phyloP scores from a whole-genome alignment of 1,139 yeast genomes.

The Pichia sp. region DNA sequence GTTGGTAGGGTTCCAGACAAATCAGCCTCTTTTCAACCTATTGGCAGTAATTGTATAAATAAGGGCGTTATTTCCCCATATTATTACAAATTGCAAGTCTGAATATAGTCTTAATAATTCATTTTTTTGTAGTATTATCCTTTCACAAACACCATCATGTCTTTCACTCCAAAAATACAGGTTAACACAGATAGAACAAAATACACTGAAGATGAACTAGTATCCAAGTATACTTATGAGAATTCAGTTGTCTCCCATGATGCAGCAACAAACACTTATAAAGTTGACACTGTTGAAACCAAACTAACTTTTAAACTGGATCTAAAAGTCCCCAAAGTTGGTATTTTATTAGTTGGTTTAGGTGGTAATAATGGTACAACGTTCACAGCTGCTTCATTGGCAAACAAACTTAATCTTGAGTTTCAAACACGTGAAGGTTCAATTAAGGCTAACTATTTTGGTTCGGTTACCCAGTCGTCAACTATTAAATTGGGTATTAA shows the following conservation, averaged over 20 bases:
- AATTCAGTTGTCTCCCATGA: conserved; percentile 52
- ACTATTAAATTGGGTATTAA: conserved; percentile 89
- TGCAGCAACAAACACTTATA: conserved; percentile 30
- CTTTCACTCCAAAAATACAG: conserved; percentile 38
- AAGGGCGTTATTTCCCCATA: neutral
- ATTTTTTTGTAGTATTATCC: too few species aligned
- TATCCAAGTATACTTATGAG: conserved; percentile 67
- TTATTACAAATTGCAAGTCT: neutral
- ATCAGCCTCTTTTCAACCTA: too few species aligned
- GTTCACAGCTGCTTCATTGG: conserved; percentile 74
- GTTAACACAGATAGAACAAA: conserved; percentile 59
- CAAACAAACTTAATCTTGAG: conserved; percentile 71
- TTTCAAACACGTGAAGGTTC: conserved; percentile 82
- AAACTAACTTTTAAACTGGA: conserved; percentile 86
- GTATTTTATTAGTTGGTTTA: conserved; percentile 84
- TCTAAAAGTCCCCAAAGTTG: conserved; percentile 76
- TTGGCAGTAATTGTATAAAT: neutral
- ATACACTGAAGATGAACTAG: conserved; percentile 52
- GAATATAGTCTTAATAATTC: neutral
- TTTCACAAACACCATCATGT: conserved; percentile 3
- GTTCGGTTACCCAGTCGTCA: conserved; percentile 93
- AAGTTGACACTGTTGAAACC: conserved; percentile 64
- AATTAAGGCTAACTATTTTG: conserved; percentile 80
- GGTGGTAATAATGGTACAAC: conserved; percentile 98
- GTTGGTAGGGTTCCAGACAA: too few species aligned